Conservation (phyloP, 805 yeast genomes). For the Suhomyces prunicola region DNA sequence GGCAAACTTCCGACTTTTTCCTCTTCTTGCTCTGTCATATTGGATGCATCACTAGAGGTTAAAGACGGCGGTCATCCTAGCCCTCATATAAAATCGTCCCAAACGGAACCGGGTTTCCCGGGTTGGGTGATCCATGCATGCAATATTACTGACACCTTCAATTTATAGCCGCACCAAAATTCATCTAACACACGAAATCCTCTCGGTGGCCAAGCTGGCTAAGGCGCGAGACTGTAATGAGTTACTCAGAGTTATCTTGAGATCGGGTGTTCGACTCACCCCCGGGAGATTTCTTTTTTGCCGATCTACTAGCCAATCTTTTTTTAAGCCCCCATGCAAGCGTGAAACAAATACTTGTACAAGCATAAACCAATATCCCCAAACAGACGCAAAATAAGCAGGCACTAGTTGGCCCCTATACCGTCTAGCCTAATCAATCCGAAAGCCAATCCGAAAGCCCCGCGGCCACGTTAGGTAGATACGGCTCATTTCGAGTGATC, state of each 20-base stretch:
- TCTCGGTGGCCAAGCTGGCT: slow-evolving; percentile 50
- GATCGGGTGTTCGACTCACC: slow-evolving; percentile 51
- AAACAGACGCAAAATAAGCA: too few relatives aligned
- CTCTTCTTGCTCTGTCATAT: background rate
- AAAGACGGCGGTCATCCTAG: too few relatives aligned
- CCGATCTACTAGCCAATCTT: background rate
- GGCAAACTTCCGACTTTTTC: background rate
- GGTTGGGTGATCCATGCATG: background rate
- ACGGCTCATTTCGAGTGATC: background rate
- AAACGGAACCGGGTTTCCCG: background rate
- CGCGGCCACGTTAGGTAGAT: background rate
- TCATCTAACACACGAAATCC: slow-evolving; percentile 10
- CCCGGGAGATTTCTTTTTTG: slow-evolving; percentile 35
- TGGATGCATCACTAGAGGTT: too few relatives aligned
- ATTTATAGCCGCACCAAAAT: background rate
- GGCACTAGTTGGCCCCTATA: background rate
- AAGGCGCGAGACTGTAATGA: slow-evolving; percentile 49
- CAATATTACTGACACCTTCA: background rate
- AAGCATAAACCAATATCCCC: too few relatives aligned
- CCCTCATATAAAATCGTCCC: too few relatives aligned
- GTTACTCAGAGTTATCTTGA: slow-evolving; percentile 37
- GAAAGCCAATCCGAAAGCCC: background rate
- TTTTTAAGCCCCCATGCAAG: background rate
- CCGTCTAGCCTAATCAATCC: background rate
- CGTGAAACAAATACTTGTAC: background rate